A percentile compares a stretch with the other conserved stretches of the same genome.
phyloP scores from a whole-genome alignment of 2,329 filamentous ascomycete genomes.

The Colletotrichum falcatum region DNA sequence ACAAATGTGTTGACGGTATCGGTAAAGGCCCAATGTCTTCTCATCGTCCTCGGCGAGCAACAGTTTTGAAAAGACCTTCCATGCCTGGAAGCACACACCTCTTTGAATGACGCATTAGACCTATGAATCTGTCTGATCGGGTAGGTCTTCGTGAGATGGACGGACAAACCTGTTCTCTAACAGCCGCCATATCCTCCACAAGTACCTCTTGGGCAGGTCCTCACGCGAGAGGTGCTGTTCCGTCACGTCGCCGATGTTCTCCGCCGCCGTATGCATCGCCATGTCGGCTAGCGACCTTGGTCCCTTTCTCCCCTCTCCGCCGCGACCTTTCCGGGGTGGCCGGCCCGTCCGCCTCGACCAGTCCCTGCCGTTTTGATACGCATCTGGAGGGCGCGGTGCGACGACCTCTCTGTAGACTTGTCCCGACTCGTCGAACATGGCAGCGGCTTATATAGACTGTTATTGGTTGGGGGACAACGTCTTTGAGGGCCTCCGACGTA shows the following conservation, averaged over 20 bases:
- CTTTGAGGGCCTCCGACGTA: neutral
- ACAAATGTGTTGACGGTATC: constrained; percentile 55
- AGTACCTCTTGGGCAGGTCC: constrained; percentile 49
- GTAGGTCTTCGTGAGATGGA: neutral
- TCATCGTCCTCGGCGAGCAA: constrained; percentile 50
- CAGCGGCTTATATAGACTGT: neutral
- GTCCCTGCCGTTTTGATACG: constrained; percentile 45
- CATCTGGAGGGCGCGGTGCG: constrained; percentile 46
- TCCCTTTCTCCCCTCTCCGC: constrained; percentile 46
- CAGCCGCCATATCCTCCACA: constrained; percentile 55
- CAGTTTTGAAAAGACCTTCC: constrained; percentile 54
- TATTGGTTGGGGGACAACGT: neutral
- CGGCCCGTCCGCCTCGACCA: constrained; percentile 52
- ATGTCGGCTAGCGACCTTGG: constrained; percentile 55
- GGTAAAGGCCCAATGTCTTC: constrained; percentile 52
- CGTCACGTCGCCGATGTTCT: constrained; percentile 53
- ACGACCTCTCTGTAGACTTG: constrained; percentile 55
- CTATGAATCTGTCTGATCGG: neutral
- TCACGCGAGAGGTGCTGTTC: constrained; percentile 48
- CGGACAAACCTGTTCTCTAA: constrained; percentile 53
- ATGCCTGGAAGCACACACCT: constrained; percentile 54
- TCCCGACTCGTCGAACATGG: constrained; percentile 52
- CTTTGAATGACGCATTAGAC: constrained; percentile 41
- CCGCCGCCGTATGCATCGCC: constrained; percentile 52
- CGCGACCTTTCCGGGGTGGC: constrained; percentile 44